Evolutionary conservation across 1,139 yeast species (phyloP).

Genomic region (Blastobotrys petasosporus): DNA sequence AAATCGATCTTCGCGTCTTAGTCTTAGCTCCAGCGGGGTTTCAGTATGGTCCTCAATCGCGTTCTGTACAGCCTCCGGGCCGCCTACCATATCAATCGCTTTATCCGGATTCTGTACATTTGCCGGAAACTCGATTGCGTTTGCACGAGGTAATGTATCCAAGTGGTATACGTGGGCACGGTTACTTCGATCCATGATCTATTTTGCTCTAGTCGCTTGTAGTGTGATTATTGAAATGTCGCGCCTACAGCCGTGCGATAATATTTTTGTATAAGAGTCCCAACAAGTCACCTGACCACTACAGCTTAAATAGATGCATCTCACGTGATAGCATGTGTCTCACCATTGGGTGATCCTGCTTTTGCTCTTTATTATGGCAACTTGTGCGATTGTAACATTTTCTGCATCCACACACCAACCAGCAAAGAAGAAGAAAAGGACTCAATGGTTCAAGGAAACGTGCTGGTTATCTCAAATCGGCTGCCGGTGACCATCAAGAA

Average conservation of each 20-base stretch:
- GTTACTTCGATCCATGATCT: neutral
- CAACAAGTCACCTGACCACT: too few species aligned
- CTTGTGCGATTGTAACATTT: too few species aligned
- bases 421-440: too few species aligned
- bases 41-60: slow-evolving; percentile 35
- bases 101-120: slow-evolving; percentile 54
- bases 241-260: too few species aligned
- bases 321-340: too few species aligned
- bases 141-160: slow-evolving; percentile 21
- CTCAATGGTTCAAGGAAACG: slow-evolving; percentile 43
- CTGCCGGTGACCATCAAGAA: slow-evolving; percentile 87
- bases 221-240: too few species aligned
- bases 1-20: slow-evolving; percentile 60
- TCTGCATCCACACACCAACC: too few species aligned
- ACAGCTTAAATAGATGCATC: too few species aligned
- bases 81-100: slow-evolving; percentile 78
- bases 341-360: too few species aligned
- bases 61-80: slow-evolving; percentile 41
- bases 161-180: slow-evolving; percentile 22
- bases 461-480: slow-evolving; percentile 88
- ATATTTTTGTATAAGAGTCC: too few species aligned
- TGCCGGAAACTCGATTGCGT: slow-evolving; percentile 66
- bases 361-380: too few species aligned
- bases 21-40: slow-evolving; percentile 52
- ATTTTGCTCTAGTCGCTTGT: too few species aligned